Percentiles rank a stretch among this genome's conserved stretches.
These are phyloP conservation scores for Scleroderma bovista DNA, from an alignment of 768 basidiomycete species.

Conservation along the genomic window DNA sequence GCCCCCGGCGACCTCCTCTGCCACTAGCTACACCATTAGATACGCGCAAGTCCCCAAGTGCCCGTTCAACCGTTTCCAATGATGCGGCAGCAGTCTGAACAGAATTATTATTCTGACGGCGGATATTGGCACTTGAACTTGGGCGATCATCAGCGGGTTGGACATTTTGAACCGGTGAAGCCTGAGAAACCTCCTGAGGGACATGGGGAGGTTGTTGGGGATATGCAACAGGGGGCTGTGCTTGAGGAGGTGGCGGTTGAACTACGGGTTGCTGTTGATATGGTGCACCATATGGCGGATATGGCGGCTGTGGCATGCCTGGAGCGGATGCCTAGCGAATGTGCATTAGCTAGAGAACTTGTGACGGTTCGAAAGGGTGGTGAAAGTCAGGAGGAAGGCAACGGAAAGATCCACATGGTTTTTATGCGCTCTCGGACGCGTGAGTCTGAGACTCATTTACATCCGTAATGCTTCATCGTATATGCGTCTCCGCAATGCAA, in stretches of 20 bases:
- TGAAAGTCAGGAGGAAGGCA: conserved; percentile 53
- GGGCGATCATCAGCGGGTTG: conserved; percentile 20
- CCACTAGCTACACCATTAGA: conserved; percentile 29
- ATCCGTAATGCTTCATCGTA: conserved; percentile 43
- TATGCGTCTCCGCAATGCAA: not conserved
- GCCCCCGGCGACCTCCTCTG: conserved; percentile 33
- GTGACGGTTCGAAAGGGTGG: not conserved
- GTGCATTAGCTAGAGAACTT: conserved; percentile 8
- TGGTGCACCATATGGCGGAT: conserved; percentile 24
- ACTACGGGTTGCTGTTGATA: conserved; percentile 27
- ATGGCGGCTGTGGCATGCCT: conserved; percentile 27
- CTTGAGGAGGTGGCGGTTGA: conserved; percentile 28
- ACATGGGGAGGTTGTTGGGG: conserved; percentile 21
- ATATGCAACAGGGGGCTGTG: conserved; percentile 23
- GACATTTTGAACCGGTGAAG: conserved; percentile 12
- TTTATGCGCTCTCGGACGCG: conserved; percentile 41
- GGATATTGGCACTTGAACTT: conserved; percentile 21
- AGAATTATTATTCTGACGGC: conserved; percentile 37
- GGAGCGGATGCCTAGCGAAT: conserved; percentile 45
- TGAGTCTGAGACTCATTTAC: conserved; percentile 35
- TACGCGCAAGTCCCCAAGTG: conserved; percentile 45
- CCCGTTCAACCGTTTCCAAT: conserved; percentile 63
- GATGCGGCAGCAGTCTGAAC: conserved; percentile 72
- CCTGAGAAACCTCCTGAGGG: conserved; percentile 21
- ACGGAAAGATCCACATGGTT: conserved; percentile 49